phyloP scores from a whole-genome alignment of 306 rosid genomes.

The Fagus crenata region DNA sequence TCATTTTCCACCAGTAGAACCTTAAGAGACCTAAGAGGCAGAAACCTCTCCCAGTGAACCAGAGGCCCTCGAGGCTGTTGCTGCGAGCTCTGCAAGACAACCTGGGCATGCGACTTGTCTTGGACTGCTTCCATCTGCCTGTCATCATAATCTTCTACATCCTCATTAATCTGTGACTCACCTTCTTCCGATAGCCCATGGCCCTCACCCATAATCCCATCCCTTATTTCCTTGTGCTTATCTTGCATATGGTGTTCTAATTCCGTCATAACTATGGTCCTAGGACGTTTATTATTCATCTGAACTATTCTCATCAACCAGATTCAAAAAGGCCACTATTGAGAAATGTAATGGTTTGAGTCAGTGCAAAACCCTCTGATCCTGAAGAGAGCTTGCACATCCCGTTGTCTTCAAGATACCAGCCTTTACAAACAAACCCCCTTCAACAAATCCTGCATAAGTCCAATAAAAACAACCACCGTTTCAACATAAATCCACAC shows the following conservation, averaged over 20 bases:
- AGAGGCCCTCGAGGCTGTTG: constrained; percentile 24
- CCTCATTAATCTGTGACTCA: constrained; percentile 27
- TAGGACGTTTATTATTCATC: constrained; percentile 21
- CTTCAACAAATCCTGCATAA: constrained; percentile 8
- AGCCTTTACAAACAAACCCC: neutral
- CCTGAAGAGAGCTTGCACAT: constrained; percentile 21
- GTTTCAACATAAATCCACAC: neutral
- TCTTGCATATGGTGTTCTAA: constrained; percentile 17
- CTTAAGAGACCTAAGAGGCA: constrained; percentile 34
- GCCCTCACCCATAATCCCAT: constrained; percentile 28
- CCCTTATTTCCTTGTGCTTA: constrained; percentile 17
- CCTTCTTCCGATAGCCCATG: constrained; percentile 33
- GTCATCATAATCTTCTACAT: constrained; percentile 7
- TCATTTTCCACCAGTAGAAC: constrained; percentile 47
- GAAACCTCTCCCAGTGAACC: constrained; percentile 43
- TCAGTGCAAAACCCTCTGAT: constrained; percentile 9
- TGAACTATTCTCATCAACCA: constrained; percentile 27
- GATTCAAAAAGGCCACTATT: constrained; percentile 25
- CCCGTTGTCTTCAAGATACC: constrained; percentile 19
- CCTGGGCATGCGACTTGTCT: constrained; percentile 23
- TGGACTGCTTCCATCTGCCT: constrained; percentile 38
- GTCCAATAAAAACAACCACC: too few species aligned
- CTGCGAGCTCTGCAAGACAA: constrained; percentile 36
- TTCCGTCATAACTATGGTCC: constrained; percentile 12
- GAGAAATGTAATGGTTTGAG: constrained; percentile 24